Base-by-base conservation (phyloP, 2,329 filamentous ascomycete species). In the Fusarium sp. region DNA sequence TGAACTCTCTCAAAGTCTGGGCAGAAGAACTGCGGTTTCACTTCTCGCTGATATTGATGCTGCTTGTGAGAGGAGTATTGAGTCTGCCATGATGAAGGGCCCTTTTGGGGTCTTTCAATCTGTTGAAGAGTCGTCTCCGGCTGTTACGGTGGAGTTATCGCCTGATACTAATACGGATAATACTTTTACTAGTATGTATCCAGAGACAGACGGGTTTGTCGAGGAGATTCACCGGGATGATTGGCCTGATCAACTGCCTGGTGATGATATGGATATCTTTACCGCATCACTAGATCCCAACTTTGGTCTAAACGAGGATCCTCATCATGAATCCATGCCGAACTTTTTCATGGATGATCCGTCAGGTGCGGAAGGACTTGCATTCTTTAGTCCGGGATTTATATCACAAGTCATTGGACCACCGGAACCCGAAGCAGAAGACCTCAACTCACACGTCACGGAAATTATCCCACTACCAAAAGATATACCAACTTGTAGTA, bases 1-100 rank as follows among this genome's bases (percentile, higher is more conserved):
- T n/a, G 73, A 79, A 69, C 69, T 83, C 9, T 74, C 77, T 2
- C 74, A 74, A 9, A 79, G 75, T 34, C 71, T 82, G 7, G 75
- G 75, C 1, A 67, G 65, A 14, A 55, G 68, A n/a, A 71, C 72
- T 1, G 65, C 74, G 8, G 49, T 67, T 5, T 66, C 72, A 13
- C 53, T 76, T 9, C 32, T 79, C 22, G 59, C 72, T 7, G 76
- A 77, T 6, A 75, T 75, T 3, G 73, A 75, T 6, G 51, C 60
- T n/a, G 73, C 65, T 1, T 71, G 55, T 51, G 78, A 62, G 53
- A 77, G 42, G 56, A 44, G 16, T 18, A 25, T 46, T 30, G 54
- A 30, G 2, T 48, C 57, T 1, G 51, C 52, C 29, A 20, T 75
- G 22, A 25, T 61, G 12, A 75, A 57, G 11, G 73, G 73, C 0